These are phyloP conservation scores for Echeveria elegans DNA, from an alignment of 164 flowering plant genomes.

Conservation along the genomic window DNA sequence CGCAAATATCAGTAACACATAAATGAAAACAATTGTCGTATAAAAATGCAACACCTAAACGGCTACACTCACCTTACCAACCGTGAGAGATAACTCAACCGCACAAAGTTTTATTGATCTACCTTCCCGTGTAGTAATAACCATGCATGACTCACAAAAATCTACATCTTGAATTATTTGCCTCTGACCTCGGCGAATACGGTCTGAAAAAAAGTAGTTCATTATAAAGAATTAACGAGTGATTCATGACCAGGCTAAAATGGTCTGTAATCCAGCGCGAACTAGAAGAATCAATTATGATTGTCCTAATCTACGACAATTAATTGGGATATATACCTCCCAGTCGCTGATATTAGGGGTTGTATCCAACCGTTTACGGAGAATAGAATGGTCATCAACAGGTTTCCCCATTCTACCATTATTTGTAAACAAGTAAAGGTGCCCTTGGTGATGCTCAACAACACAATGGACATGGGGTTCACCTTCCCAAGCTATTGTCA, in stretches of 20 bases:
- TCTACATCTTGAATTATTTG: constrained; percentile 69
- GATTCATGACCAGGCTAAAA: not conserved
- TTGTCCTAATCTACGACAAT: not conserved
- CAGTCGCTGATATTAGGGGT: constrained; percentile 37
- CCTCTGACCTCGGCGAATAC: constrained; percentile 56
- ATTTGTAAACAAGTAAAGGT: constrained; percentile 77
- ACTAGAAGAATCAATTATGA: not conserved
- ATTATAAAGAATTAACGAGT: too few species aligned
- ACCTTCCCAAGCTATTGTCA: constrained; percentile 77
- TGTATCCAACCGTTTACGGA: constrained; percentile 47
- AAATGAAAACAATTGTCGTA: too few species aligned
- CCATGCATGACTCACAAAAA: constrained; percentile 62
- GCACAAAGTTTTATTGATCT: constrained; percentile 43
- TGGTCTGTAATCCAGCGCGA: not conserved
- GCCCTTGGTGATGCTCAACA: too few species aligned
- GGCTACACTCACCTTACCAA: constrained; percentile 32
- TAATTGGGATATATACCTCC: constrained; percentile 58
- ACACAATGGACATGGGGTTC: constrained; percentile 40
- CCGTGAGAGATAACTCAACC: constrained; percentile 44
- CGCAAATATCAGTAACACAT: too few species aligned
- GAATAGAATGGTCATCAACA: constrained; percentile 71
- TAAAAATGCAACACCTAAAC: not conserved
- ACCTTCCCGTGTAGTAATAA: constrained; percentile 52
- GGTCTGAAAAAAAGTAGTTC: constrained; percentile 28
- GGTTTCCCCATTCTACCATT: constrained; percentile 53